These are phyloP conservation scores for Termitomyces sp. DNA, from an alignment of 768 basidiomycete species.

Conservation along the genomic window DNA sequence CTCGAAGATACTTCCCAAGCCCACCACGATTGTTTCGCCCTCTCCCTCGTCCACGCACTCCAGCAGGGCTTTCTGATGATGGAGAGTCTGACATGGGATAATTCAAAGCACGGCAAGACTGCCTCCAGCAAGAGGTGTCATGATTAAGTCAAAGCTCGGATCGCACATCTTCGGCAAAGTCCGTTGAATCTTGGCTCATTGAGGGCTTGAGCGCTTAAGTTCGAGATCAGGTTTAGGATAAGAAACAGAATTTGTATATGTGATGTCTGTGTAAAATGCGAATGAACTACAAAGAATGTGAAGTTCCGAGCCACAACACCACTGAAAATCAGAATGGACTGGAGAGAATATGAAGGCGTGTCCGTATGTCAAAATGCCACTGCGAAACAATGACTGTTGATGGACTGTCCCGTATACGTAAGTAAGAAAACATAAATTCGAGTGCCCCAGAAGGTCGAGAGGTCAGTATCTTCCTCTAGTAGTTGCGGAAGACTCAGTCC, in stretches of 20 bases:
- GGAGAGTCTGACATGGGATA: not conserved
- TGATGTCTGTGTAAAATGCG: not conserved
- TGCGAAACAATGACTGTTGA: not conserved
- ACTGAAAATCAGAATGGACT: not conserved
- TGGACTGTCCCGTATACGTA: too few relatives aligned
- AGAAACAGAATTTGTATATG: too few relatives aligned
- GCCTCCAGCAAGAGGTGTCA: not conserved
- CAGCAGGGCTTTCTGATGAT: not conserved
- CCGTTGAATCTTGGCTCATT: not conserved
- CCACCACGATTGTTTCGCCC: constrained; percentile 16
- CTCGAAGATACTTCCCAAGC: constrained; percentile 13
- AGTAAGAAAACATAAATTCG: not conserved
- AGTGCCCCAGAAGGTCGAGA: not conserved
- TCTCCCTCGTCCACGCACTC: constrained; percentile 10
- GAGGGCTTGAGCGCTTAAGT: not conserved
- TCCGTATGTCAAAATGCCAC: too few relatives aligned
- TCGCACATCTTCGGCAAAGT: not conserved
- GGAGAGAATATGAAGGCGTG: not conserved
- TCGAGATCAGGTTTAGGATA: not conserved
- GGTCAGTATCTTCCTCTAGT: not conserved
- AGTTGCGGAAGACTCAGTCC: not conserved
- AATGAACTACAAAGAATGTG: not conserved
- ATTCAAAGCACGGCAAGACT: not conserved
- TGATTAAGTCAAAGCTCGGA: not conserved
- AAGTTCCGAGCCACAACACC: not conserved